phyloP scores from a whole-genome alignment of 768 basidiomycete species.

The Hirschioporus abietinus region DNA sequence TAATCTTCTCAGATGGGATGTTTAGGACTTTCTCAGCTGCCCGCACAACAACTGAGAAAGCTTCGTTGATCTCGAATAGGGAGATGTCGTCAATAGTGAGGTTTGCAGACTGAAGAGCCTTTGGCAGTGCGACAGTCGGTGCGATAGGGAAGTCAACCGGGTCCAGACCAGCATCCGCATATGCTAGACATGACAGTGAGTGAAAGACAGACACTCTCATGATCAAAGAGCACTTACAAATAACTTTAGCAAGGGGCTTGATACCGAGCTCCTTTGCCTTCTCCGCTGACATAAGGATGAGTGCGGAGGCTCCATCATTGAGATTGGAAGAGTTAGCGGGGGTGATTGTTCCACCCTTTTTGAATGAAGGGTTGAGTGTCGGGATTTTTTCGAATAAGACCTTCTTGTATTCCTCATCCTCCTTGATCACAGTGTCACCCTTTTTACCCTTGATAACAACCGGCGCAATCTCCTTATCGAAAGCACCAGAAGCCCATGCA shows the following conservation, averaged over 20 bases:
- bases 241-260: slow-evolving; percentile 88
- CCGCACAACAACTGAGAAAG: slow-evolving; percentile 91
- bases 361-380: slow-evolving; percentile 83
- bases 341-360: slow-evolving; percentile 84
- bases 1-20: slow-evolving; percentile 85
- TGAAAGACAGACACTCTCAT: background rate
- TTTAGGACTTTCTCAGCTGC: slow-evolving; percentile 85
- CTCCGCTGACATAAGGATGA: slow-evolving; percentile 91
- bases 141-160: slow-evolving; percentile 97
- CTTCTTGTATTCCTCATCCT: slow-evolving; percentile 99
- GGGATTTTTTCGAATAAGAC: slow-evolving; percentile 94
- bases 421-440: slow-evolving; percentile 80
- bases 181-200: slow-evolving; percentile 47
- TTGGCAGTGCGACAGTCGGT: slow-evolving; percentile 85
- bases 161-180: slow-evolving; percentile 94
- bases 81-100: slow-evolving; percentile 80
- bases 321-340: slow-evolving; percentile 94
- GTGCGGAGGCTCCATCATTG: slow-evolving; percentile 94
- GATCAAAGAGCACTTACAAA: slow-evolving; percentile 57
- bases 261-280: slow-evolving; percentile 89
- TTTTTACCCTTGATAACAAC: slow-evolving; percentile 92
- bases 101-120: slow-evolving; percentile 83
- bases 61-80: slow-evolving; percentile 95
- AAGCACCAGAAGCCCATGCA: slow-evolving; percentile 85
- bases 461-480: slow-evolving; percentile 83